phyloP scores from a whole-genome alignment of 2,329 filamentous ascomycete genomes.

The Cordyceps tenuipes region DNA sequence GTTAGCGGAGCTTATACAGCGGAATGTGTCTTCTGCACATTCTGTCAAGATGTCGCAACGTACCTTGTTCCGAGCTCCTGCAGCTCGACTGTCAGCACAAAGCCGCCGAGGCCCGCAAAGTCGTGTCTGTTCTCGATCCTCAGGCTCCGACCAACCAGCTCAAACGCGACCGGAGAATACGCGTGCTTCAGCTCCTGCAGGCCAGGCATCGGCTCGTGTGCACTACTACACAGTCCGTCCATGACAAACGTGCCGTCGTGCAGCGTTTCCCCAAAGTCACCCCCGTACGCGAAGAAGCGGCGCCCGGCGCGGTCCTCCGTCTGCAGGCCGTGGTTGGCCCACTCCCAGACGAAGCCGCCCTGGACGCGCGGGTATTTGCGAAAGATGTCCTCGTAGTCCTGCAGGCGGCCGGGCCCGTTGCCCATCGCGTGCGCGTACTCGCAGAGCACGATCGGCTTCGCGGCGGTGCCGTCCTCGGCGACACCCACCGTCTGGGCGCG shows the following conservation, averaged over 20 bases:
- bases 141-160: background rate
- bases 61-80: background rate
- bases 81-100: background rate
- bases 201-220: background rate
- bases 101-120: background rate
- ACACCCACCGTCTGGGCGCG: background rate
- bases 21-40: background rate
- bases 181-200: background rate
- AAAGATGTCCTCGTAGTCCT: background rate
- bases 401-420: background rate
- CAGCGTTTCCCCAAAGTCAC: background rate
- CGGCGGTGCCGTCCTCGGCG: background rate
- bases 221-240: background rate
- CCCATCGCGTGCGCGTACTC: background rate
- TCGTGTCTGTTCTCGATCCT: background rate
- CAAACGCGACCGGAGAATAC: background rate
- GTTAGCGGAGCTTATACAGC: background rate
- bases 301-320: background rate
- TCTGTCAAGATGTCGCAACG: background rate
- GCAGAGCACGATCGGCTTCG: background rate
- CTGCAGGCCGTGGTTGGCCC: background rate
- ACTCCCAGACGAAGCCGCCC: background rate
- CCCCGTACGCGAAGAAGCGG: background rate
- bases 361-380: background rate
- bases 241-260: background rate